Percentiles rank a stretch among this genome's conserved stretches.
Evolutionary conservation across 331 rosid species (phyloP).

Genomic region (Phaseolus coccineus): DNA sequence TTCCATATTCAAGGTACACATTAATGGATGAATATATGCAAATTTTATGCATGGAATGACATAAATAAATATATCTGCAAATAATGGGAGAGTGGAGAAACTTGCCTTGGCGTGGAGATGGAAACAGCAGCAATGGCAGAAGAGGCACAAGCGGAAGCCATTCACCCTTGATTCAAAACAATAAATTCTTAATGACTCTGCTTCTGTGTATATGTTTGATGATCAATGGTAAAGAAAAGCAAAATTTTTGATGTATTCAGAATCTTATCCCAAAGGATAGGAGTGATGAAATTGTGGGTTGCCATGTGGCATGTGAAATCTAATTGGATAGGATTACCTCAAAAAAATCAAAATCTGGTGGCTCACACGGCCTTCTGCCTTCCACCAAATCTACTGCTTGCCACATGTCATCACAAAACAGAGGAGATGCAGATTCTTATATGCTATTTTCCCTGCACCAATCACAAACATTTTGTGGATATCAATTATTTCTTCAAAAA

Average conservation of each 20-base stretch:
- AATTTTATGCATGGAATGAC: not conserved
- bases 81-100: slow-evolving; percentile 2
- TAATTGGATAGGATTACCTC: slow-evolving; percentile 46
- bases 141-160: slow-evolving; percentile 46
- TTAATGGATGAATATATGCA: not conserved
- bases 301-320: slow-evolving; percentile 78
- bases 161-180: slow-evolving; percentile 19
- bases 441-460: not conserved
- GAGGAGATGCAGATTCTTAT: slow-evolving; percentile 15
- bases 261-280: slow-evolving; percentile 73
- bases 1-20: not conserved
- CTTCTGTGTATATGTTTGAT: not conserved
- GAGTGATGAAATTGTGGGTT: slow-evolving; percentile 49
- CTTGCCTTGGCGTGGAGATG: slow-evolving; percentile 42
- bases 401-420: not conserved
- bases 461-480: not conserved
- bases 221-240: slow-evolving; percentile 13
- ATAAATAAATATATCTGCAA: not conserved
- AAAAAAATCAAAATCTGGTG: slow-evolving; percentile 58
- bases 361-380: slow-evolving; percentile 37
- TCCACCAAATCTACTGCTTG: slow-evolving; percentile 25
- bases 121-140: slow-evolving; percentile 39
- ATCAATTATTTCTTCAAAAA: not conserved
- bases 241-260: slow-evolving; percentile 32
- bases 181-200: not conserved